These are phyloP conservation scores for Tylopilus sp. DNA, from an alignment of 768 basidiomycete species.

Conservation along the genomic window DNA sequence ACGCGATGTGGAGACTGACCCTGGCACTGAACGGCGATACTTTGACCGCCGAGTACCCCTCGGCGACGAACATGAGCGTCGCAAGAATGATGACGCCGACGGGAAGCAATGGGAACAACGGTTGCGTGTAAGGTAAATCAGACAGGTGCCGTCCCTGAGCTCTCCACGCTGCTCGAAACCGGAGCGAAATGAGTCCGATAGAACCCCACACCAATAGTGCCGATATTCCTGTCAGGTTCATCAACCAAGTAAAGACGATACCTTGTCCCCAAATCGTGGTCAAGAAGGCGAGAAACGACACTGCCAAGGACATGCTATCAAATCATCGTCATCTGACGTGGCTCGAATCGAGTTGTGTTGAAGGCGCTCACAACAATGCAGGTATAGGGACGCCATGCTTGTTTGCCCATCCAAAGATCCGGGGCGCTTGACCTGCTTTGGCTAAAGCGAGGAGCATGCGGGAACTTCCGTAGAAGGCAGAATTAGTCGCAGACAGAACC, in stretches of 20 bases:
- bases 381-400: constrained; percentile 61
- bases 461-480: constrained; percentile 64
- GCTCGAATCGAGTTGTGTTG: neutral
- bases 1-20: constrained; percentile 26
- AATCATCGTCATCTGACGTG: neutral
- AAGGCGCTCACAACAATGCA: constrained; percentile 44
- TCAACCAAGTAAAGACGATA: constrained; percentile 54
- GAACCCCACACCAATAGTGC: constrained; percentile 66
- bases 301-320: constrained; percentile 44
- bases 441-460: constrained; percentile 62
- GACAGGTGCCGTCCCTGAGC: constrained; percentile 47
- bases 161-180: constrained; percentile 60
- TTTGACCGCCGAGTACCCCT: constrained; percentile 49
- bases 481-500: constrained; percentile 61
- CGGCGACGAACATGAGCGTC: constrained; percentile 50
- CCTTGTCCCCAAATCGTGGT: constrained; percentile 59
- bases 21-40: constrained; percentile 42
- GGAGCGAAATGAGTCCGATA: constrained; percentile 51
- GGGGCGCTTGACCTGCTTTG: constrained; percentile 60
- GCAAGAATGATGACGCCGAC: constrained; percentile 48
- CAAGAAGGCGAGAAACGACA: constrained; percentile 50
- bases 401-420: constrained; percentile 61
- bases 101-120: constrained; percentile 52
- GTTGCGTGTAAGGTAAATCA: constrained; percentile 59
- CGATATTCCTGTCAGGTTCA: constrained; percentile 64